These are phyloP conservation scores for Cyberlindnera xylosilytica DNA, from an alignment of 805 yeast genomes.

Conservation along the genomic window DNA sequence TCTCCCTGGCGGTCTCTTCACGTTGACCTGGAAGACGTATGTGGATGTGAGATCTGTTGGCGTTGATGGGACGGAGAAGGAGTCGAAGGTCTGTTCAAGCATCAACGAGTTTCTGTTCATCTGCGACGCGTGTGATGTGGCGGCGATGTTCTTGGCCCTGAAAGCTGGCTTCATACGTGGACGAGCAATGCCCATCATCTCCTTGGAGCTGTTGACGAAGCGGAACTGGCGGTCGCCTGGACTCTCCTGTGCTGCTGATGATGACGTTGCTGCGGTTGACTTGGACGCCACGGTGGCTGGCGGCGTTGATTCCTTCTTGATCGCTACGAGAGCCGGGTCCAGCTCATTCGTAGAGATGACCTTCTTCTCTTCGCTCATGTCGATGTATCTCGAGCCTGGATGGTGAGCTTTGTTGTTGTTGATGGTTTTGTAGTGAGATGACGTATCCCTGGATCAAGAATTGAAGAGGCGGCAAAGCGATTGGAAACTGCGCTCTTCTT, in stretches of 20 bases:
- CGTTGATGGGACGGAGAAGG: constrained; percentile 2
- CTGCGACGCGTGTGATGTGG: constrained; percentile 7
- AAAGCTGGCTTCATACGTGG: constrained; percentile 25
- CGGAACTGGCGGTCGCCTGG: constrained; percentile 13
- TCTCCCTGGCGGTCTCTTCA: constrained; percentile 45
- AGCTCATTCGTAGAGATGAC: too few species aligned
- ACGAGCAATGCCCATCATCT: constrained; percentile 17
- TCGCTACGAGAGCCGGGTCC: too few species aligned
- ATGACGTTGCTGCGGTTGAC: not conserved
- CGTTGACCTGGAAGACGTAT: constrained; percentile 21
- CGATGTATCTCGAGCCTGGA: too few species aligned
- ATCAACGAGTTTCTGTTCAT: constrained; percentile 15
- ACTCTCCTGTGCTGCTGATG: not conserved
- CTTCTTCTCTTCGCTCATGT: too few species aligned
- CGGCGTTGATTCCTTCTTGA: too few species aligned
- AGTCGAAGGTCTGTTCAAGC: constrained; percentile 24
- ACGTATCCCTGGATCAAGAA: too few species aligned
- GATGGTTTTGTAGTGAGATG: too few species aligned
- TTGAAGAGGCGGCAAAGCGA: too few species aligned
- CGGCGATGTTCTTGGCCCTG: constrained; percentile 14
- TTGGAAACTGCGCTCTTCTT: too few species aligned
- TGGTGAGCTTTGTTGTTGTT: too few species aligned
- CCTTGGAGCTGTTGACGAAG: constrained; percentile 24
- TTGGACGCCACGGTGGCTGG: not conserved
- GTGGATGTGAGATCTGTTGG: constrained; percentile 11